Evolutionary conservation across 768 basidiomycete species (phyloP).

Genomic region (Mycena amicta): DNA sequence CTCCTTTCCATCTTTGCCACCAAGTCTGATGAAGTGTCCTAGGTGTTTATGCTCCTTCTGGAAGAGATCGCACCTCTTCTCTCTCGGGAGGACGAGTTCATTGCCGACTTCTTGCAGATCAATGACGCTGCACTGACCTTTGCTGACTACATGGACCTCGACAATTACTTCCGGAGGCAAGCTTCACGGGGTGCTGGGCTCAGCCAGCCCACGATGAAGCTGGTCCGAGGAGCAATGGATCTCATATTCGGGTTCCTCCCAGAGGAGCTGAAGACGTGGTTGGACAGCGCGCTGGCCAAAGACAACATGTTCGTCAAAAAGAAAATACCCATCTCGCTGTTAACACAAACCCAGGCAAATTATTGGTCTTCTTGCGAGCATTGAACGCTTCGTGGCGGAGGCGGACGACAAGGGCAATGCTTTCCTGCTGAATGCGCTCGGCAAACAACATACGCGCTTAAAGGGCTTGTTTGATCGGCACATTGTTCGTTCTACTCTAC

Average conservation of each 20-base stretch:
- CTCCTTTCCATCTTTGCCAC: too few relatives aligned
- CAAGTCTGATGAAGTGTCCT: too few relatives aligned
- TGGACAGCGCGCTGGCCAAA: constrained; percentile 73
- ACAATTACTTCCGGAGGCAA: constrained; percentile 92
- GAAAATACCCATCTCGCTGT: too few relatives aligned
- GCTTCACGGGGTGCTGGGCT: constrained; percentile 75
- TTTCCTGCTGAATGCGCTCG: constrained; percentile 71
- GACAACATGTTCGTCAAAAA: constrained; percentile 76
- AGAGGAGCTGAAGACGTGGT: constrained; percentile 80
- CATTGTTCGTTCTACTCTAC: constrained; percentile 47
- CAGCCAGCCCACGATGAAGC: constrained; percentile 69
- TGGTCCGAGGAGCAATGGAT: constrained; percentile 89
- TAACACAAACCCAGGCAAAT: constrained; percentile 61
- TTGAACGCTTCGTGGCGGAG: constrained; percentile 77
- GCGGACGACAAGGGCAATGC: constrained; percentile 79
- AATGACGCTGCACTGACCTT: constrained; percentile 88
- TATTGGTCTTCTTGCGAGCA: constrained; percentile 74
- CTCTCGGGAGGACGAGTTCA: constrained; percentile 85
- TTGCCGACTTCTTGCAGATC: constrained; percentile 90
- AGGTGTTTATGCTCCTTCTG: constrained; percentile 78
- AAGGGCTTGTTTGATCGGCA: constrained; percentile 79
- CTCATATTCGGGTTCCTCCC: constrained; percentile 93
- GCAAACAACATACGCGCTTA: constrained; percentile 81
- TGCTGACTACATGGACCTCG: constrained; percentile 92
- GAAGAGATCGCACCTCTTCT: constrained; percentile 76